Base-by-base conservation (phyloP, 768 basidiomycete species). In the Terana coerulea region DNA sequence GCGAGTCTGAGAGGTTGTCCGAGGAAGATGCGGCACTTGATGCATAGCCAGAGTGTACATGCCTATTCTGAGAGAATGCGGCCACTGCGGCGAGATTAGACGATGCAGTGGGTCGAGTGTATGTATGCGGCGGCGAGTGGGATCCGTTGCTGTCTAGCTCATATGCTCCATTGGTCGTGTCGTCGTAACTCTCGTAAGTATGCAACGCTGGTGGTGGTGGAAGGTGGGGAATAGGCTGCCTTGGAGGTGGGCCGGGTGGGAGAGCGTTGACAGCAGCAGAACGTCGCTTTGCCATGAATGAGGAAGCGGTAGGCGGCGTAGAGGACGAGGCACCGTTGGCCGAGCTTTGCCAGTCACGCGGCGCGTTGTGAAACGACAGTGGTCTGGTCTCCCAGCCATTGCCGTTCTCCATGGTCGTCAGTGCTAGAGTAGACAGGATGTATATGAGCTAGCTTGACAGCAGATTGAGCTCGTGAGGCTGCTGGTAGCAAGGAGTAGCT, bases 241-340 rank as follows among this genome's bases (percentile, higher is more conserved):
- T 80, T 19, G 88, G 88, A 36, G 88, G 88, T 17, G 88, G 88
- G 2, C 71, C 81, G 33, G 83, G 78, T 5, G 87, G 86, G 39
- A 84, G 79, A 22, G 74, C 71, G 60, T 80, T 76, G 11, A 80
- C 77, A 50, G 78, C 83, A 48, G 83, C 81, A 22, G 86, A 88
- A 59, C 88, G 86, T 47, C 88, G 82, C 49, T 86, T 81, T 54
- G 78, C 75, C 37, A 56, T 46, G 71, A 66, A 49, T 61, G 66
- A 24, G 51, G 46, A 51, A 51, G 62, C 35, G 49, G 55, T 75
- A 59, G 51, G 2, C 9, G 33, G 12, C 28, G 44, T 40, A 6
- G 48, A 14, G n/a, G 41, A 25, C 24, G 28, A 46, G 33, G 21
- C 34, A 19, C 47, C 28, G 51, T 50, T 39, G 28, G 47, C 30